Conservation (phyloP, 306 rosid genomes). For the Begonia fuchsioides region DNA sequence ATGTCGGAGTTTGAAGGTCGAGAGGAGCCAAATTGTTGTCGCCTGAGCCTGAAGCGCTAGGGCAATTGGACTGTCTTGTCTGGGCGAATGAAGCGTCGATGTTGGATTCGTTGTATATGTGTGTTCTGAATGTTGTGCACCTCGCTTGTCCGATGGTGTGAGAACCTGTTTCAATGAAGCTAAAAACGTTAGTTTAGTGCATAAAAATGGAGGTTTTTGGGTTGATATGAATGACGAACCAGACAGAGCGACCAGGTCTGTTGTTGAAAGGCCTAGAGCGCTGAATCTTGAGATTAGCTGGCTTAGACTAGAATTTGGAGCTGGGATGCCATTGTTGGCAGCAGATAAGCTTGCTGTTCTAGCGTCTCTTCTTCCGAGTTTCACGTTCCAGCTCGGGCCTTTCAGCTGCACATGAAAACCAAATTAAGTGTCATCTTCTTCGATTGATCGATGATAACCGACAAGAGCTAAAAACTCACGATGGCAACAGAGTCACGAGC, state of each 20-base stretch:
- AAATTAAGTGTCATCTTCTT: too few species aligned
- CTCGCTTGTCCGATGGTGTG: conserved; percentile 89
- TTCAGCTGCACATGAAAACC: conserved; percentile 36
- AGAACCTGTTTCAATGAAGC: conserved; percentile 20
- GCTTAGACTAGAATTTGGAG: conserved; percentile 46
- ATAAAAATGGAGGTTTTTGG: not conserved
- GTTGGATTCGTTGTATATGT: conserved; percentile 52
- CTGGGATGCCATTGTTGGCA: conserved; percentile 59
- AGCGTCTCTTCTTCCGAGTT: conserved; percentile 80
- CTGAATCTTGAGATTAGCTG: conserved; percentile 44
- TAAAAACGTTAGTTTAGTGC: not conserved
- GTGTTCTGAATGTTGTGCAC: conserved; percentile 46
- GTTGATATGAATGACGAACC: conserved; percentile 19
- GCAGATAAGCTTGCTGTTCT: conserved; percentile 49
- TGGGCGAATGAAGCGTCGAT: conserved; percentile 33
- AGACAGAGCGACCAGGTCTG: conserved; percentile 63
- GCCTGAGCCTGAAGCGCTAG: conserved; percentile 43
- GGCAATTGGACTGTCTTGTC: conserved; percentile 42
- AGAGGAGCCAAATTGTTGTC: conserved; percentile 83
- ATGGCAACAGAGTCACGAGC: conserved; percentile 59
- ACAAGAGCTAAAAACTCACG: conserved; percentile 14
- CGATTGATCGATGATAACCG: too few species aligned
- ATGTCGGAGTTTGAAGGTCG: conserved; percentile 39
- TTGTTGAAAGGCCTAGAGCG: conserved; percentile 58
- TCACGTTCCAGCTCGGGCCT: conserved; percentile 72